Evolutionary conservation across 2,329 filamentous ascomycete species (phyloP), one percentile per base, ranked within the genome.

Genomic region (Phialemonium atrogriseum): DNA sequence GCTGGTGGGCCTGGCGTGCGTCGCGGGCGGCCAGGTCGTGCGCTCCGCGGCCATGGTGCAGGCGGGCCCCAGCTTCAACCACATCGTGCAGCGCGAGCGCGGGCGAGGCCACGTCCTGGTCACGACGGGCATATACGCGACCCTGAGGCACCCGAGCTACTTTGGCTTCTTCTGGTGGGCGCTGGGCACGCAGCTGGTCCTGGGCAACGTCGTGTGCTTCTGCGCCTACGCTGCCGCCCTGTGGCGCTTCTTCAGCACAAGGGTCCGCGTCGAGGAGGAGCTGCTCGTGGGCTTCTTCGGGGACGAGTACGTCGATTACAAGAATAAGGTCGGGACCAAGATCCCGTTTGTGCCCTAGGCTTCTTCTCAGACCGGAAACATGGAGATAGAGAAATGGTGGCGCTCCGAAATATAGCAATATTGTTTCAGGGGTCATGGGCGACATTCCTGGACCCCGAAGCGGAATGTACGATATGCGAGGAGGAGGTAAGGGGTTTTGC

Each of bases 91-190:
- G 56, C 75, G 73, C 41, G 74, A 66, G 39, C 81, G 77, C 48
- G 70, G 77, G 4, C 55, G 58, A 7, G 76, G 74, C 2, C 91
- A 98, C 55, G 66, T 67, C 27, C 70, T 98, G n/a, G 84, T 98
- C 3, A 94, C 82, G 0, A 66, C 65, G 17, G 91, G 91, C 1
- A 62, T 96, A 20, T 98, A 96, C 55, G 62, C 64, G 7, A 55
- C 71, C 26, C 62, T 93, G 32, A 68, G 91, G 15, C 91, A 98
- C 56, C 91, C 91, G 10, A 83, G 82, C 37, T 98, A 98, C 59
- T 95, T 96, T 62, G 91, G 89, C 4, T 98, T 95, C 64, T 98
- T 94, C 59, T 96, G 87, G 78, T 98, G 89, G 89, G 86, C 84
- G 0, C 51, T 96, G n/a, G 91, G 91, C 5, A 94, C 88, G 10